Conservation (phyloP, 1,284 basidiomycete genomes). For the Trichosporon coremiiforme region DNA sequence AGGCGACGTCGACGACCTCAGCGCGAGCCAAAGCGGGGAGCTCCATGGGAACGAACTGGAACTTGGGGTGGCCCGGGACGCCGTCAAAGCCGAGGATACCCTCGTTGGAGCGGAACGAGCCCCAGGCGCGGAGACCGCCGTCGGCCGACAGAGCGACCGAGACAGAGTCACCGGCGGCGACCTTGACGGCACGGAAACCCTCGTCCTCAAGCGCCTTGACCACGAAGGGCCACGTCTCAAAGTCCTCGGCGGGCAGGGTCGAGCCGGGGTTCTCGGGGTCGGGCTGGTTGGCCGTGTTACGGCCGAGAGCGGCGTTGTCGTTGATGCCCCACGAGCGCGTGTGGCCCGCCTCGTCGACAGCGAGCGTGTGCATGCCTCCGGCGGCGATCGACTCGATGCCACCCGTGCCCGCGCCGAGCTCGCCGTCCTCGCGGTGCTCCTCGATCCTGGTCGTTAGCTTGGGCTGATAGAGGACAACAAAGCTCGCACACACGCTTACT, state of each 20-base stretch:
- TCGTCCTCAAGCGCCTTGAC: conserved; percentile 71
- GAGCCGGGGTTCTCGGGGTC: conserved; percentile 63
- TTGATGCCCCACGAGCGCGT: conserved; percentile 88
- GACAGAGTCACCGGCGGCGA: conserved; percentile 81
- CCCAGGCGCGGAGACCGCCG: conserved; percentile 85
- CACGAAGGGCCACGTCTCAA: conserved; percentile 74
- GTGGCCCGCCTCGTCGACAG: conserved; percentile 79
- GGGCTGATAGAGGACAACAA: too few relatives aligned
- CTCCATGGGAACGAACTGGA: conserved; percentile 58
- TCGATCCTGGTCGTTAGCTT: conserved; percentile 47
- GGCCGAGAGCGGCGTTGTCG: conserved; percentile 88
- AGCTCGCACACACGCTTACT: conserved; percentile 24
- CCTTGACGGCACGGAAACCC: conserved; percentile 75
- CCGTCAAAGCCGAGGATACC: conserved; percentile 83
- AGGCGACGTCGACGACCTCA: conserved; percentile 69
- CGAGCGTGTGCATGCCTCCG: conserved; percentile 82
- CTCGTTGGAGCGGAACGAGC: conserved; percentile 80
- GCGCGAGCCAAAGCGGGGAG: conserved; percentile 56
- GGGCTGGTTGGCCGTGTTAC: conserved; percentile 70
- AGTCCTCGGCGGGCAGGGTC: conserved; percentile 71
- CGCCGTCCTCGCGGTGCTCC: conserved; percentile 53
- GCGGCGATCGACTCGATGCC: conserved; percentile 75
- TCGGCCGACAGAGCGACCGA: conserved; percentile 75
- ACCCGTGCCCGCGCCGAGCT: conserved; percentile 46
- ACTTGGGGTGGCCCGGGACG: conserved; percentile 57